Conservation (phyloP, 768 basidiomycete species). For the Suillus ampliporus region DNA sequence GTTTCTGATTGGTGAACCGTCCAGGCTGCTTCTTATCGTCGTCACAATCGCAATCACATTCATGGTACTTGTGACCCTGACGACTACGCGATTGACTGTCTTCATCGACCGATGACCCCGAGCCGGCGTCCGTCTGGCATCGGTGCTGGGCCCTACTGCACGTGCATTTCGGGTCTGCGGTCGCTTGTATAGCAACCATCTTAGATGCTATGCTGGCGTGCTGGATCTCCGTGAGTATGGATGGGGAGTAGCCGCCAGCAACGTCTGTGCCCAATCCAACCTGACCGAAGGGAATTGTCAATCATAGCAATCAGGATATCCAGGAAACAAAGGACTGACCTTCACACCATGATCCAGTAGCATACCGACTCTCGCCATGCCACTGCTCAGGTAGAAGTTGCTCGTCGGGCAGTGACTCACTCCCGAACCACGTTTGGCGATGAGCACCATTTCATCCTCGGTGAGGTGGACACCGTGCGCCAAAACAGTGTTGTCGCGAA, state of each 20-base stretch:
- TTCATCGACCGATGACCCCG: background rate
- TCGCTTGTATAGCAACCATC: conserved; percentile 58
- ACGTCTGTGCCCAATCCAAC: conserved; percentile 96
- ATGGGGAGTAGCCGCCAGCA: conserved; percentile 85
- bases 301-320: conserved; percentile 14
- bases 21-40: background rate
- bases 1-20: conserved; percentile 60
- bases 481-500: conserved; percentile 81
- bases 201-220: conserved; percentile 85
- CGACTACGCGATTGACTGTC: conserved; percentile 11
- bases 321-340: conserved; percentile 45
- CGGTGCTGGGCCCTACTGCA: conserved; percentile 1
- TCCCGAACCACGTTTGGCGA: conserved; percentile 69
- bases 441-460: conserved; percentile 72
- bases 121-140: background rate
- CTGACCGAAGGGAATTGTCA: conserved; percentile 42
- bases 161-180: conserved; percentile 18
- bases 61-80: conserved; percentile 9
- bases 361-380: conserved; percentile 77
- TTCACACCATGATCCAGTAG: conserved; percentile 88
- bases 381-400: conserved; percentile 90
- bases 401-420: conserved; percentile 94
- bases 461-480: conserved; percentile 87
- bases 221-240: conserved; percentile 77
- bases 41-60: conserved; percentile 6